Percentiles rank a stretch among this genome's conserved stretches.
Evolutionary conservation across 192 early-diverging fungal genomes (phyloP).

Genomic region (Thamnidium elegans): DNA sequence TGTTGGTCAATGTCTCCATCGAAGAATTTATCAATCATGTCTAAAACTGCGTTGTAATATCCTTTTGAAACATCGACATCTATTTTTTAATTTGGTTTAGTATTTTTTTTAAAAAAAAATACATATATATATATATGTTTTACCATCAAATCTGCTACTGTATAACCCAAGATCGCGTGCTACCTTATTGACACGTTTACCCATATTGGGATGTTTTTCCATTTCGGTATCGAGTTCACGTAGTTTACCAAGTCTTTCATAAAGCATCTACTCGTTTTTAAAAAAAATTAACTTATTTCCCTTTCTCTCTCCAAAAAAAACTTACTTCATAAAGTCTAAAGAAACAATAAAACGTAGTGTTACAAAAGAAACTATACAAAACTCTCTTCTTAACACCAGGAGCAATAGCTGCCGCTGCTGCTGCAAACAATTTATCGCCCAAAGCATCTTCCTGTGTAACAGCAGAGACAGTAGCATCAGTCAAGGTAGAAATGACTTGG

Average conservation of each 20-base stretch:
- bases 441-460: neutral
- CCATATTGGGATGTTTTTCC: slow-evolving; percentile 45
- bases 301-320: neutral
- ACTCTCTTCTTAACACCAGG: slow-evolving; percentile 35
- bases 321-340: slow-evolving; percentile 81
- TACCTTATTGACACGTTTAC: slow-evolving; percentile 55
- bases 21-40: slow-evolving; percentile 72
- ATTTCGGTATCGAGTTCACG: slow-evolving; percentile 70
- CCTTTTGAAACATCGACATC: slow-evolving; percentile 57
- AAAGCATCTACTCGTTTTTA: slow-evolving; percentile 63
- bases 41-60: slow-evolving; percentile 76
- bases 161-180: slow-evolving; percentile 59
- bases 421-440: slow-evolving; percentile 25
- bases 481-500: neutral
- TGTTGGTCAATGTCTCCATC: slow-evolving; percentile 76
- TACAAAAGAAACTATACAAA: slow-evolving; percentile 77
- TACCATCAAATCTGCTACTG: slow-evolving; percentile 47
- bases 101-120: neutral
- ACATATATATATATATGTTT: neutral
- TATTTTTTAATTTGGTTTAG: neutral
- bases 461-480: too few relatives aligned
- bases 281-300: too few relatives aligned
- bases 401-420: slow-evolving; percentile 31
- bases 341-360: slow-evolving; percentile 84
- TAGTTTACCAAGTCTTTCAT: slow-evolving; percentile 74